phyloP scores from a whole-genome alignment of 2,329 filamentous ascomycete species.

The Pestalotiopsis sp. region DNA sequence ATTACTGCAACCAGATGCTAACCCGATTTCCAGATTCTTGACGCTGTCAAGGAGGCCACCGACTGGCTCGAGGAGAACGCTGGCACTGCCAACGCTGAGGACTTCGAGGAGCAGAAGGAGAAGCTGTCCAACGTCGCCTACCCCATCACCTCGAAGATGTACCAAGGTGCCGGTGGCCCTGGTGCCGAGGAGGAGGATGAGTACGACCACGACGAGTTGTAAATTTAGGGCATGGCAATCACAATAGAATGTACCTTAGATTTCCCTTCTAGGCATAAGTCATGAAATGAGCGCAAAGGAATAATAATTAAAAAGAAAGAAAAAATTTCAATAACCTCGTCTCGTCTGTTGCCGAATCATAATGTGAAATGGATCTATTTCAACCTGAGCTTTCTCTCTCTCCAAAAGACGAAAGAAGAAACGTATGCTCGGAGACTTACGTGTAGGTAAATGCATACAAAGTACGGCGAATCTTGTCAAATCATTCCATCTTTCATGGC shows the following conservation, averaged over 20 bases:
- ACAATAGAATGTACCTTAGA: slow-evolving; percentile 24
- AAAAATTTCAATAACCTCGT: slow-evolving; percentile 10
- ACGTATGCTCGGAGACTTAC: background rate
- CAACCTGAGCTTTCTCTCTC: background rate
- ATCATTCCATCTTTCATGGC: no score
- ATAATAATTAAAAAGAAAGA: slow-evolving; percentile 33
- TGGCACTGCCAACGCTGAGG: slow-evolving; percentile 81
- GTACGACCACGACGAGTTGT: slow-evolving; percentile 75
- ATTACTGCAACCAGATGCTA: slow-evolving; percentile 30
- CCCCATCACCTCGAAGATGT: slow-evolving; percentile 98
- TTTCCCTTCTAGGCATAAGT: slow-evolving; percentile 31
- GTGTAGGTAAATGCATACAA: no score
- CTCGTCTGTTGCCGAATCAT: background rate
- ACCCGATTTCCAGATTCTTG: slow-evolving; percentile 65
- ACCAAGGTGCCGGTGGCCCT: slow-evolving; percentile 68
- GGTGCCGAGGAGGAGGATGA: slow-evolving; percentile 73
- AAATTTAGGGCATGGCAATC: slow-evolving; percentile 38
- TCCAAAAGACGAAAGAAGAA: background rate
- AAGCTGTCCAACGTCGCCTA: slow-evolving; percentile 96
- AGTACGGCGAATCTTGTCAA: no score
- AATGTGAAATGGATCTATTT: background rate
- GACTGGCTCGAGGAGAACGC: slow-evolving; percentile 98
- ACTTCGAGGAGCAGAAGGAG: slow-evolving; percentile 99
- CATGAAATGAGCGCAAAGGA: slow-evolving; percentile 17
- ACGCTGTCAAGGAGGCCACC: slow-evolving; percentile 94